phyloP scores from a whole-genome alignment of 371 early-diverging fungal species.

The Zancudomyces culisetae region DNA sequence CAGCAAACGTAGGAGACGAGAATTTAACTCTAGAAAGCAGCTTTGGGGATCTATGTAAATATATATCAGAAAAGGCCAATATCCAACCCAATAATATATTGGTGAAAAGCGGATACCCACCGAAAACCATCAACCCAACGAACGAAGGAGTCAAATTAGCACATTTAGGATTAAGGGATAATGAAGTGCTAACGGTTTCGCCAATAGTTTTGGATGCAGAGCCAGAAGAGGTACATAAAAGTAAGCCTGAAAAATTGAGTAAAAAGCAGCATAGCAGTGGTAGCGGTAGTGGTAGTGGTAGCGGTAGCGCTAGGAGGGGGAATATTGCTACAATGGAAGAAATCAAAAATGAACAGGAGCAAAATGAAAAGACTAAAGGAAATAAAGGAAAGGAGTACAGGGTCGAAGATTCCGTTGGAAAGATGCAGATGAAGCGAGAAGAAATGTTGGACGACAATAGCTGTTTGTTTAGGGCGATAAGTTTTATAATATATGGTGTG shows the following conservation, averaged over 20 bases:
- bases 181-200: background rate
- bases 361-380: background rate
- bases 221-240: background rate
- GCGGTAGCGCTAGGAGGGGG: background rate
- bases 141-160: background rate
- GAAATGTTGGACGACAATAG: slow-evolving; percentile 35
- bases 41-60: background rate
- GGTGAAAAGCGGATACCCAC: slow-evolving; percentile 4
- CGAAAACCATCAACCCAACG: background rate
- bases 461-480: slow-evolving; percentile 30
- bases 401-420: background rate
- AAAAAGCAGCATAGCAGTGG: background rate
- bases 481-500: background rate
- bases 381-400: background rate
- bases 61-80: background rate
- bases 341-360: background rate
- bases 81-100: background rate
- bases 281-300: background rate
- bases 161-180: background rate
- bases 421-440: background rate
- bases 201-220: background rate
- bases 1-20: background rate
- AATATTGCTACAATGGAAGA: background rate
- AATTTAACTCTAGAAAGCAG: background rate
- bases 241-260: background rate